Evolutionary conservation across 2,329 filamentous ascomycete genomes (phyloP).

Genomic region (Madurella mycetomatis): DNA sequence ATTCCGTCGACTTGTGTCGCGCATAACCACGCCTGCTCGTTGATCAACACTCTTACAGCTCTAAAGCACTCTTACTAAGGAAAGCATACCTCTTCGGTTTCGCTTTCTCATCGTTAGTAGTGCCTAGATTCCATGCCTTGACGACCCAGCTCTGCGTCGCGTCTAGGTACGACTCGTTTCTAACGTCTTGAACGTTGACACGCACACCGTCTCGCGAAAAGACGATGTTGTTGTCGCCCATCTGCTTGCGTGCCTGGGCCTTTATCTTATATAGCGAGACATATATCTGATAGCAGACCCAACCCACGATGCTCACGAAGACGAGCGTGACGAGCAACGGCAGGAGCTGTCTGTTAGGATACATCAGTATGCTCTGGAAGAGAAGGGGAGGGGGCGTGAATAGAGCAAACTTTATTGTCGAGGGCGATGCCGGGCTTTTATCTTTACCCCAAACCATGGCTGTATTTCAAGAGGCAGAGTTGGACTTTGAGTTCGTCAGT

Average conservation of each 20-base stretch:
- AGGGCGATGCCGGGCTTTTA: conserved; percentile 6
- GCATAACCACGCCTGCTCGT: not conserved
- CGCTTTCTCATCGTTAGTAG: conserved; percentile 28
- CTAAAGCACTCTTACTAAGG: not conserved
- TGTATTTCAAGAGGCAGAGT: not conserved
- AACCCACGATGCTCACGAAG: conserved; percentile 54
- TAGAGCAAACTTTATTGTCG: conserved; percentile 6
- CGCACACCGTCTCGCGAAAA: conserved; percentile 71
- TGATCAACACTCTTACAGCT: not conserved
- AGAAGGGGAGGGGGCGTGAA: not conserved
- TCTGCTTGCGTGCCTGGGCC: conserved; percentile 60
- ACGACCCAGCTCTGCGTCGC: conserved; percentile 65
- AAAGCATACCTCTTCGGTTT: conserved; percentile 28
- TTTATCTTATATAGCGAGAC: conserved; percentile 62
- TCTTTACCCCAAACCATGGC: conserved; percentile 18
- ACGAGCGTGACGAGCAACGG: conserved; percentile 62
- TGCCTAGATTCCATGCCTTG: conserved; percentile 60
- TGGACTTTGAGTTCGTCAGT: too few species aligned
- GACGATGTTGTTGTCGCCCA: conserved; percentile 65
- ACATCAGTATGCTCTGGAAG: not conserved
- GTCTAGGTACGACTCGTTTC: conserved; percentile 68
- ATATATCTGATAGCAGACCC: conserved; percentile 70
- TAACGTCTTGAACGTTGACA: conserved; percentile 65
- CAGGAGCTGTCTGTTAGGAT: conserved; percentile 49
- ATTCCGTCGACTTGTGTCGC: too few species aligned